Evolutionary conservation across 257 asterid genomes (phyloP).

Genomic region (Ilex asprella): DNA sequence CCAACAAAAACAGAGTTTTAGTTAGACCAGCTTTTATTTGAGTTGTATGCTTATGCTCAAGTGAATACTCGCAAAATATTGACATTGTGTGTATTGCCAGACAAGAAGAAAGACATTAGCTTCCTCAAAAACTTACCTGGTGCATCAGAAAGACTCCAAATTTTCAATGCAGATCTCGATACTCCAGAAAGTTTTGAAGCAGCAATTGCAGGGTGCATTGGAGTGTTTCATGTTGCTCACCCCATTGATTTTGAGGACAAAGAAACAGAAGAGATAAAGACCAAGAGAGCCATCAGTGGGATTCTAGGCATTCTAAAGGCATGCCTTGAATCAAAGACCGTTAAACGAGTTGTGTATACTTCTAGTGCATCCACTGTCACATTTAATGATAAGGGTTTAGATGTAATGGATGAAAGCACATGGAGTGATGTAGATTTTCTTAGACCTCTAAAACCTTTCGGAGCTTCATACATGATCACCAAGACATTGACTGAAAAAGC

Average conservation of each 20-base stretch:
- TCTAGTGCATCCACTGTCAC: constrained; percentile 33
- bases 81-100: constrained; percentile 10
- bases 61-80: too few relatives aligned
- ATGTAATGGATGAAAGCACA: constrained; percentile 25
- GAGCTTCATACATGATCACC: too few relatives aligned
- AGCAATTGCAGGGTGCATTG: constrained; percentile 55
- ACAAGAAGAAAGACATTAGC: constrained; percentile 31
- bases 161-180: constrained; percentile 56
- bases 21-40: too few relatives aligned
- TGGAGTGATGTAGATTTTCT: constrained; percentile 49
- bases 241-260: constrained; percentile 44
- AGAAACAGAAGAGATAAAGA: constrained; percentile 39
- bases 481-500: too few relatives aligned
- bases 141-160: constrained; percentile 41
- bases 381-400: constrained; percentile 9
- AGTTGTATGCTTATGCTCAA: too few relatives aligned
- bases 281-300: constrained; percentile 22
- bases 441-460: too few relatives aligned
- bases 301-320: constrained; percentile 32
- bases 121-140: constrained; percentile 47
- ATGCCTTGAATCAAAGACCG: neutral
- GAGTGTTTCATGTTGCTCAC: constrained; percentile 73
- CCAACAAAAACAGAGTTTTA: too few relatives aligned
- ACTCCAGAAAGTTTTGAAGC: constrained; percentile 36
- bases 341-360: constrained; percentile 17